A percentile compares a stretch with the other conserved stretches of the same genome.
Conservation (phyloP, 2,329 filamentous ascomycete genomes). For the Sarocladium strictum region DNA sequence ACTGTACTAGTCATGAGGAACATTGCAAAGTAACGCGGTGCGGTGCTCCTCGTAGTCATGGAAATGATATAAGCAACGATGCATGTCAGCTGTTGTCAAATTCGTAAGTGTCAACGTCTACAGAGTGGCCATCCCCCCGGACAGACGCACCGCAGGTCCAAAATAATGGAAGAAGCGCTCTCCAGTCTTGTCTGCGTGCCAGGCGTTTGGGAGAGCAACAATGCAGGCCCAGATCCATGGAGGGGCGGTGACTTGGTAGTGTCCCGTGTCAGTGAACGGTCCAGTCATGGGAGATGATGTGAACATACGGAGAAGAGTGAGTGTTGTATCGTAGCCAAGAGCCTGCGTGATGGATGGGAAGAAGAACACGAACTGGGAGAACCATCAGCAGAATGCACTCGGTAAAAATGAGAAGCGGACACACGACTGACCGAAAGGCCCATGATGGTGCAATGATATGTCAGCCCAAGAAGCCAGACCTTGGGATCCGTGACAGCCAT, state of each 20-base stretch:
- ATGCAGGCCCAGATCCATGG: slow-evolving; percentile 7
- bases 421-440: slow-evolving; percentile 7
- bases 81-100: slow-evolving; percentile 2
- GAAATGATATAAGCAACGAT: slow-evolving; percentile 21
- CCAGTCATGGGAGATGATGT: background rate
- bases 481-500: slow-evolving; percentile 56
- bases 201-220: slow-evolving; percentile 23
- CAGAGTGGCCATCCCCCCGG: background rate
- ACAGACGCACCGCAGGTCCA: slow-evolving; percentile 13
- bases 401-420: background rate
- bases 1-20: slow-evolving; percentile 27
- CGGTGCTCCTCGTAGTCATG: slow-evolving; percentile 13
- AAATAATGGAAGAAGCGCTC: slow-evolving; percentile 33
- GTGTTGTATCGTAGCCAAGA: slow-evolving; percentile 4
- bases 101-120: background rate
- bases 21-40: slow-evolving; percentile 27
- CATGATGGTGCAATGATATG: slow-evolving; percentile 12
- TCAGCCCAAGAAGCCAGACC: slow-evolving; percentile 33
- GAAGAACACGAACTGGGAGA: slow-evolving; percentile 10
- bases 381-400: background rate
- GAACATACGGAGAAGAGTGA: slow-evolving; percentile 6
- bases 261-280: background rate
- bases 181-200: slow-evolving; percentile 30
- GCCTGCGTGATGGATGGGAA: slow-evolving; percentile 9
- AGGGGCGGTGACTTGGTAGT: slow-evolving; percentile 5